Percentiles rank a stretch among this genome's conserved stretches.
phyloP scores from a whole-genome alignment of 75 land plant genomes.

The Pinus taeda region DNA sequence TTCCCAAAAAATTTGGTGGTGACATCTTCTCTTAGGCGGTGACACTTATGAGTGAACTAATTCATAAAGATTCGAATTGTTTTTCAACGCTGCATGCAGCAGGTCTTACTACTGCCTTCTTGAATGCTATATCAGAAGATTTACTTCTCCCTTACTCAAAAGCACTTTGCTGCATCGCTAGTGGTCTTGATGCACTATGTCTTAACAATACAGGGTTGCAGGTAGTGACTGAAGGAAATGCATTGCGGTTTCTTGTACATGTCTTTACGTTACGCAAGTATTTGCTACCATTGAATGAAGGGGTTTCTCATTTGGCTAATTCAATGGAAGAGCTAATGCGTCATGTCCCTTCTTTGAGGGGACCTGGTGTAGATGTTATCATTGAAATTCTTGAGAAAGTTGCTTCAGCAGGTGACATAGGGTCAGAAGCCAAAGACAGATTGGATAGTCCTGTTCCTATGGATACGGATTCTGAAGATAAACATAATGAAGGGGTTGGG shows the following conservation, averaged over 20 bases:
- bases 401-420: constrained; percentile 39
- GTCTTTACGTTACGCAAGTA: constrained; percentile 57
- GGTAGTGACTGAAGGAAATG: constrained; percentile 51
- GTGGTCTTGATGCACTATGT: constrained; percentile 75
- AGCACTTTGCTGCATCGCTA: constrained; percentile 60
- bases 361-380: constrained; percentile 62
- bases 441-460: constrained; percentile 44
- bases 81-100: constrained; percentile 46
- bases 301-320: constrained; percentile 55
- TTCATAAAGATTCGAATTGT: constrained; percentile 83
- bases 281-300: constrained; percentile 68
- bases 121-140: constrained; percentile 52
- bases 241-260: constrained; percentile 49
- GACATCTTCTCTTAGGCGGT: constrained; percentile 88
- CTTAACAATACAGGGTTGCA: constrained; percentile 63
- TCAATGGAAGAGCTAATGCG: constrained; percentile 73
- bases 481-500: constrained; percentile 24
- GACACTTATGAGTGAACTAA: constrained; percentile 93
- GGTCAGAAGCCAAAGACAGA: constrained; percentile 18
- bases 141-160: constrained; percentile 58
- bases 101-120: constrained; percentile 70
- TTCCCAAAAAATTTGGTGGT: constrained; percentile 80
- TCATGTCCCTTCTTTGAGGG: constrained; percentile 57
- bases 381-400: constrained; percentile 58
- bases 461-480: constrained; percentile 70